phyloP scores from a whole-genome alignment of 768 basidiomycete species.

The Hirschioporus abietinus region DNA sequence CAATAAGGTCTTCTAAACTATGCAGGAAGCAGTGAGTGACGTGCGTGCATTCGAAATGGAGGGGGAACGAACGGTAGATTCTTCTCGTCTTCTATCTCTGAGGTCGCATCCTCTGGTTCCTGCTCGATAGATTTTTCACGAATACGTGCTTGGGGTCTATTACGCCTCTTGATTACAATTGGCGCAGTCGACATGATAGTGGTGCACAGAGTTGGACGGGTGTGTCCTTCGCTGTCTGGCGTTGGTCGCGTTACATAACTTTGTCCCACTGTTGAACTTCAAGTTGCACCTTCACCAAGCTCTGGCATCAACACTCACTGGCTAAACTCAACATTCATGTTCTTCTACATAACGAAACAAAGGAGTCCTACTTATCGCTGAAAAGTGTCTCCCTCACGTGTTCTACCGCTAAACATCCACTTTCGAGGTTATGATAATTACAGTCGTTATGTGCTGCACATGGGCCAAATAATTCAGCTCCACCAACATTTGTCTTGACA shows the following conservation, averaged over 20 bases:
- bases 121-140: slow-evolving; percentile 44
- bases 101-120: slow-evolving; percentile 1
- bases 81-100: slow-evolving; percentile 15
- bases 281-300: too few relatives aligned
- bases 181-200: slow-evolving; percentile 2
- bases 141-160: slow-evolving; percentile 53
- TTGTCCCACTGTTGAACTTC: too few relatives aligned
- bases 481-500: background rate
- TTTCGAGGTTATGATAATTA: slow-evolving; percentile 6
- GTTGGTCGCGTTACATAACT: too few relatives aligned
- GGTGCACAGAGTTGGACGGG: background rate
- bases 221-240: background rate
- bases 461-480: background rate
- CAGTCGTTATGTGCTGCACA: background rate
- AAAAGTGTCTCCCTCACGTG: too few relatives aligned
- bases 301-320: too few relatives aligned
- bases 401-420: background rate
- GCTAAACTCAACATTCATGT: too few relatives aligned
- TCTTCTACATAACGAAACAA: too few relatives aligned
- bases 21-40: slow-evolving; percentile 8
- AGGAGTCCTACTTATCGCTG: background rate
- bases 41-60: background rate
- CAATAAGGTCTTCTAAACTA: slow-evolving; percentile 79
- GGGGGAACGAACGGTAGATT: slow-evolving; percentile 18
- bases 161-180: slow-evolving; percentile 69